Evolutionary conservation across 768 basidiomycete species (phyloP).

Genomic region (Phaeotremella skinneri): DNA sequence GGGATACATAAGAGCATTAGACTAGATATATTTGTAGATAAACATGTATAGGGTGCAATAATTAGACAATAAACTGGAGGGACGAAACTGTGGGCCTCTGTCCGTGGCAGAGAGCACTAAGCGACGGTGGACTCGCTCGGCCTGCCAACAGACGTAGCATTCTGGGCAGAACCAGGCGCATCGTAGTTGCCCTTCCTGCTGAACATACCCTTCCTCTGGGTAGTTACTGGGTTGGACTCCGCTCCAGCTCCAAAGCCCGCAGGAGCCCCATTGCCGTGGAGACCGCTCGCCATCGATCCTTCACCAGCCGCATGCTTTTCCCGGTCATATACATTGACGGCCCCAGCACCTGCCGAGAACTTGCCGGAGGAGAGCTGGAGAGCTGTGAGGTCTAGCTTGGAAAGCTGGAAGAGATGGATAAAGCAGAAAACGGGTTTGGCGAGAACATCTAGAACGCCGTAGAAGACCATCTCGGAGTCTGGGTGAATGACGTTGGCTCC

Average conservation of each 20-base stretch:
- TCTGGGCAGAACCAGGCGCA: constrained; percentile 3
- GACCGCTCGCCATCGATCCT: constrained; percentile 8
- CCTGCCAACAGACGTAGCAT: not conserved
- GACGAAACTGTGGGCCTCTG: no score
- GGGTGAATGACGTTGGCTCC: constrained; percentile 59
- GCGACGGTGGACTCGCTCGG: no score
- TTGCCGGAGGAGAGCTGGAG: constrained; percentile 50
- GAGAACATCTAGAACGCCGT: constrained; percentile 56
- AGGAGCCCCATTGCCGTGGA: constrained; percentile 17
- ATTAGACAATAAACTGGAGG: no score
- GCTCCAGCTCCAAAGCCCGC: constrained; percentile 5
- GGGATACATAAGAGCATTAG: not conserved
- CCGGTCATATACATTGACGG: constrained; percentile 19
- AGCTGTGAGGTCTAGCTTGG: constrained; percentile 48
- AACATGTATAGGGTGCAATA: no score
- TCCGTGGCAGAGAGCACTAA: no score
- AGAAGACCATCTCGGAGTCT: constrained; percentile 59
- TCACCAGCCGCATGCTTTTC: constrained; percentile 33
- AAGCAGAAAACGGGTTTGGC: constrained; percentile 52
- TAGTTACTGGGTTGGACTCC: not conserved
- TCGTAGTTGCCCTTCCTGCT: constrained; percentile 25
- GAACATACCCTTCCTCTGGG: constrained; percentile 37
- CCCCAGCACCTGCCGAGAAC: constrained; percentile 38
- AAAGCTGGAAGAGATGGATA: constrained; percentile 47
- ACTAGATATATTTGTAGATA: no score